A percentile compares a stretch with the other conserved stretches of the same genome.
Evolutionary conservation across 2,329 filamentous ascomycete genomes (phyloP).

Genomic region (Colletotrichum gigasporum): DNA sequence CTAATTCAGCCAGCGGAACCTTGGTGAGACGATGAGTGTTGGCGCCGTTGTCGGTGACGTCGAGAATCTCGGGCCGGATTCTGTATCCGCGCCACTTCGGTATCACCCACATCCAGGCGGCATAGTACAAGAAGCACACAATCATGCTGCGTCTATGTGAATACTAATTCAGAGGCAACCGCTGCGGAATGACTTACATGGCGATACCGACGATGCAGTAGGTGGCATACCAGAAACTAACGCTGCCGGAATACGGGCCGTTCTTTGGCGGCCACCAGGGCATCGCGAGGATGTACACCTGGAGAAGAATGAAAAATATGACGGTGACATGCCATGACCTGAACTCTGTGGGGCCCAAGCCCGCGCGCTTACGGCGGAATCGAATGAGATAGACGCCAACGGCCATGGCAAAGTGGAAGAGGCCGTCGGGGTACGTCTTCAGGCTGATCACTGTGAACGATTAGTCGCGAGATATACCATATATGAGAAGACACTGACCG

Average conservation of each 20-base stretch:
- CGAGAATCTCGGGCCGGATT: slow-evolving; percentile 64
- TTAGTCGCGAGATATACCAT: not conserved
- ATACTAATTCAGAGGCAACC: no score
- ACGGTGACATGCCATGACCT: slow-evolving; percentile 66
- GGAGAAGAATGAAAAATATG: slow-evolving; percentile 66
- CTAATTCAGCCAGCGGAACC: slow-evolving; percentile 59
- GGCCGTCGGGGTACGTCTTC: slow-evolving; percentile 63
- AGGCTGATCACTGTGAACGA: slow-evolving; percentile 63
- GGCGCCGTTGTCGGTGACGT: slow-evolving; percentile 53
- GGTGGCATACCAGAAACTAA: slow-evolving; percentile 79
- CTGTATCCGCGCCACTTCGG: slow-evolving; percentile 61
- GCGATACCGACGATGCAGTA: slow-evolving; percentile 72
- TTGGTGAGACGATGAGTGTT: slow-evolving; percentile 59
- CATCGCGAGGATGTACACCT: slow-evolving; percentile 73
- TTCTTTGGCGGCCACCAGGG: slow-evolving; percentile 75
- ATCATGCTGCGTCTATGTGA: slow-evolving; percentile 48
- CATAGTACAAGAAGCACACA: slow-evolving; percentile 66
- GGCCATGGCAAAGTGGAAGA: slow-evolving; percentile 67
- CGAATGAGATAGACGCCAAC: slow-evolving; percentile 68
- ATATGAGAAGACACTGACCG: slow-evolving; percentile 39
- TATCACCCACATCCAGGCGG: slow-evolving; percentile 65
- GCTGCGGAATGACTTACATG: slow-evolving; percentile 58
- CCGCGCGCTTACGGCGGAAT: slow-evolving; percentile 58
- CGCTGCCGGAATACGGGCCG: slow-evolving; percentile 68
- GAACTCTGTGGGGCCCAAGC: slow-evolving; percentile 60